Conservation (phyloP, 2,329 filamentous ascomycete species). For the Geosmithia flava region DNA sequence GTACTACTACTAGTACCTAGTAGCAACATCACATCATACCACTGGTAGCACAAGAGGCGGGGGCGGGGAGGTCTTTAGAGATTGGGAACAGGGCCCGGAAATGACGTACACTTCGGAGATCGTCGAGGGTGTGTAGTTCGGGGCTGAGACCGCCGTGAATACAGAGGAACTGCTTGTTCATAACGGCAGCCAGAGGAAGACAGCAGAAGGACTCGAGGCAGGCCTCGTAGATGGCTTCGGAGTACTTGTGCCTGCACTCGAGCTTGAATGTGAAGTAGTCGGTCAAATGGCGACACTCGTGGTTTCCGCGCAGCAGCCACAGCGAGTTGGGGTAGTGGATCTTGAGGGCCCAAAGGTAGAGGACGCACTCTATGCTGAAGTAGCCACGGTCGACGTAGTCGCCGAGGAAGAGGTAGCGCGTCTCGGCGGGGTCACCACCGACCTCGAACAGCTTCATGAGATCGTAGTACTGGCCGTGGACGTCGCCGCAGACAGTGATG, state of each 20-base stretch:
- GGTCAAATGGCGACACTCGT: slow-evolving; percentile 96
- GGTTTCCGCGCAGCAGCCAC: slow-evolving; percentile 94
- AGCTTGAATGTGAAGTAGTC: slow-evolving; percentile 99
- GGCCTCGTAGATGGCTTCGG: slow-evolving; percentile 87
- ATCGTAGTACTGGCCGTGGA: slow-evolving; percentile 98
- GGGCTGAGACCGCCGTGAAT: slow-evolving; percentile 95
- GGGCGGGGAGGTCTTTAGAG: neutral
- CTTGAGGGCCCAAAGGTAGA: slow-evolving; percentile 96
- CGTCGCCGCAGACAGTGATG: slow-evolving; percentile 96
- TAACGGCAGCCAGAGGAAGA: slow-evolving; percentile 84
- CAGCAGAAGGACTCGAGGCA: slow-evolving; percentile 98
- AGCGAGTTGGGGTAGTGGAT: slow-evolving; percentile 98
- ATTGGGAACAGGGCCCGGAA: too few relatives aligned
- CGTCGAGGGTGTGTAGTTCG: slow-evolving; percentile 89
- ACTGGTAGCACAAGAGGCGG: too few relatives aligned
- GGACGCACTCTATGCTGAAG: slow-evolving; percentile 97
- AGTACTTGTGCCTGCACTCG: slow-evolving; percentile 99
- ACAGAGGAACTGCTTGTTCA: slow-evolving; percentile 99
- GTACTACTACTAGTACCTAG: neutral
- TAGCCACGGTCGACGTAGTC: slow-evolving; percentile 98
- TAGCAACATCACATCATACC: too few relatives aligned
- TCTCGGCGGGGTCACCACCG: slow-evolving; percentile 91
- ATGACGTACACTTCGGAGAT: slow-evolving; percentile 65
- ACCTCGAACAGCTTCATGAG: slow-evolving; percentile 99
- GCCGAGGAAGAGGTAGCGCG: slow-evolving; percentile 89